Evolutionary conservation across 139 green algal species (phyloP), one percentile per base, ranked within the genome.

Genomic region (Eudorina sp.): DNA sequence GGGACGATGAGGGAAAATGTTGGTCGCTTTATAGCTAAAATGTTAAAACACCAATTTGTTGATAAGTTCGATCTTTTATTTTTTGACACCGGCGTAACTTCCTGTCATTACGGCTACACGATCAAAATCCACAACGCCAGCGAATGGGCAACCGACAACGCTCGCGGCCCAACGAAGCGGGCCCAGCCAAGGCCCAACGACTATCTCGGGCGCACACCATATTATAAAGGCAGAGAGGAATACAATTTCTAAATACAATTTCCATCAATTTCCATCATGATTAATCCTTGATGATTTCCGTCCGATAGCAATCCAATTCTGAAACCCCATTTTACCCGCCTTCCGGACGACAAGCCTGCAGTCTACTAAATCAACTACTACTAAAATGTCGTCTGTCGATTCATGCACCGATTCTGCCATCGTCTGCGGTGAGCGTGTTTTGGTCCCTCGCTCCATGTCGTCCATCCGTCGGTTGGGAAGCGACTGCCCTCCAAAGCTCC

Each of bases 351-450:
- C 66, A 66, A 25, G 27, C 55, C 29, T 66, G 55, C 55, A 27
- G 4, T 34, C 29, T 66, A 66, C n/a, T 72, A 72, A 38, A 38
- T 3, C 9, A 72, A 72, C 36, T 3, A 72, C 38, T 36, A 31
- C 34, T 23, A 36, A 55, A 55, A 81, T 81, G 73, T 2, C 45
- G 40, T 83, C 13, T 51, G 18, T 16, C 21, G 11, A 21, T 40
- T 53, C 77, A 34, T 25, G 29, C 36, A 29, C 23, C 23, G 77
- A 84, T 8, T 40, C 53, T 40, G 77, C 77, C 3, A 53, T 84
- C 41, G 53, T 84, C 27, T 84, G 77, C 53, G 77, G 77, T 84
- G 5, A 84, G 77, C 3, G 7, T 1, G 69, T 34, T 66, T 5
- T 66, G 29, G 5, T 4, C 29, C 23, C 55, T 34, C 29, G 55